These are phyloP conservation scores for Aureobasidium namibiae DNA, from an alignment of 2,329 filamentous ascomycete species.

Conservation along the genomic window DNA sequence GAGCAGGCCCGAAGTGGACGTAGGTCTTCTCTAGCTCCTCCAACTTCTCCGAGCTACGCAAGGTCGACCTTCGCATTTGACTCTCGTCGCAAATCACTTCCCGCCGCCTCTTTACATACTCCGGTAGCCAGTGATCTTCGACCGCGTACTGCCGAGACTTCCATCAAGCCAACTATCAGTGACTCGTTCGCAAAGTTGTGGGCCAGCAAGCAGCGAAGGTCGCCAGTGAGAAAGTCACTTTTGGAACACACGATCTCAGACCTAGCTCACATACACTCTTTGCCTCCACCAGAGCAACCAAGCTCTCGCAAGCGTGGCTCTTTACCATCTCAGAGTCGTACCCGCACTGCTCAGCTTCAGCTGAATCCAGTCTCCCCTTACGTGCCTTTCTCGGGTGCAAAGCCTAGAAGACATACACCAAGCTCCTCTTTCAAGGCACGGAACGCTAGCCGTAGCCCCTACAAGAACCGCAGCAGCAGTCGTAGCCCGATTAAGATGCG, in stretches of 20 bases:
- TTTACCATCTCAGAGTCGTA: neutral
- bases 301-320: neutral
- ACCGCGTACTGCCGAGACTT: conserved; percentile 25
- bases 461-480: neutral
- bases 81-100: conserved; percentile 26
- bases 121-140: conserved; percentile 16
- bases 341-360: neutral
- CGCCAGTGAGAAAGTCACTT: conserved; percentile 4
- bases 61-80: conserved; percentile 24
- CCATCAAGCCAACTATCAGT: conserved; percentile 19
- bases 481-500: neutral
- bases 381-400: neutral
- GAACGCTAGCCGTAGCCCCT: neutral
- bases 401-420: conserved; percentile 13
- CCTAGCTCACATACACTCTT: neutral
- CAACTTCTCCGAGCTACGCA: conserved; percentile 23
- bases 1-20: neutral
- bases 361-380: neutral
- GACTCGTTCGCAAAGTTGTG: conserved; percentile 18
- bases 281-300: neutral
- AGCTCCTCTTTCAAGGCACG: neutral
- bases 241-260: neutral
- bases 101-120: conserved; percentile 17
- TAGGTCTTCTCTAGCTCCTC: neutral
- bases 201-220: conserved; percentile 14